Evolutionary conservation across 1,284 basidiomycete genomes (phyloP), one percentile per base, ranked within the genome.

Genomic region (Puccinia hordei): DNA sequence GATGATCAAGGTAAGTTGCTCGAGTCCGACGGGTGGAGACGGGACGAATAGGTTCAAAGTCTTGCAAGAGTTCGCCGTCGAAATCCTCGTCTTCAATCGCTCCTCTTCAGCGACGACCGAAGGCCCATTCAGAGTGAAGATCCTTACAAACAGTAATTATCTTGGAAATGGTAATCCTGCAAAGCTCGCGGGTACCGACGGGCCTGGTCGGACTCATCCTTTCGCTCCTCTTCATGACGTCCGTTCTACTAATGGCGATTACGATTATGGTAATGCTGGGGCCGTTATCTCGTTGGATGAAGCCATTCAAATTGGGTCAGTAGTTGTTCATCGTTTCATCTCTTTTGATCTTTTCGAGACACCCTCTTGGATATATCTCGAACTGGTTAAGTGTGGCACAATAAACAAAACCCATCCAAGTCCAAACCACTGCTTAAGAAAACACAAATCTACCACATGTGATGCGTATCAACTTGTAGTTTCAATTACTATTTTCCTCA

Each of bases 251-350:
- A 30, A 19, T 72, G n/a, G 9, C 17, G 10, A 19, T 51, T 10
- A 55, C n/a, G 24, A 1, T 35, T 1, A 22, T 72, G 49, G 35
- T 55, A 27, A 12, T 30, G 44, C 9, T 53, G 49, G 22, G n/a
- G 69, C 49, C 22, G 49, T 72, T 30, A 22, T 72, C 22, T 72
- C 69, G 27, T 53, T 72, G 33, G 69, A 72, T 38, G 69, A 72
- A 33, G 24, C 24, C 51, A 51, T 72, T 55, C 69, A 51, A 35
- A 35, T 72, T 15, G 69, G 69, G 69, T 72, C 33, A 53, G 69
- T 72, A 19, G 24, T 51, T 27, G 51, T 69, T 41, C 1, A 15
- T 69, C 44, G 19, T 24, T 51, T 10, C 51, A 33, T n/a, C 22
- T 68, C 15, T 33, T 13, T 51, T 49, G 27, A 30, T 68, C 30